Percentiles rank a stretch among this genome's conserved stretches.
phyloP scores from a whole-genome alignment of 148 eudicot species.

The Camellia japonica region DNA sequence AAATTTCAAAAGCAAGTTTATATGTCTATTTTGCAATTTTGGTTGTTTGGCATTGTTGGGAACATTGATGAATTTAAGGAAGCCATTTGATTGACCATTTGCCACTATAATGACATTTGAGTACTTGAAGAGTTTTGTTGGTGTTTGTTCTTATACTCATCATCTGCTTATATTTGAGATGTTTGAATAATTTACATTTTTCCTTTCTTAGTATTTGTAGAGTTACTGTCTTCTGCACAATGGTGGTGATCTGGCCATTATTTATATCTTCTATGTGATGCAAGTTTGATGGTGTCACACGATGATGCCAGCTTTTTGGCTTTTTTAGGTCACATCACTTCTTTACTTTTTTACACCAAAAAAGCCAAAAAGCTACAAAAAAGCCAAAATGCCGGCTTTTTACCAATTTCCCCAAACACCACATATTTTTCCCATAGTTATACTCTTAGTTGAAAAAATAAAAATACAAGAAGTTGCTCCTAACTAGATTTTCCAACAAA shows the following conservation, averaged over 20 bases:
- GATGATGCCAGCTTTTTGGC: too few species aligned
- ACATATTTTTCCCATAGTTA: not conserved
- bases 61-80: not conserved
- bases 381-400: too few species aligned
- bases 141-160: not conserved
- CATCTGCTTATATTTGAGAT: not conserved
- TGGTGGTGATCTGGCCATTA: not conserved
- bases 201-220: not conserved
- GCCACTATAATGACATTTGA: not conserved
- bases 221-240: not conserved
- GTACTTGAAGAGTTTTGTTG: not conserved
- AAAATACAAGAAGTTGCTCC: not conserved
- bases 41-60: not conserved
- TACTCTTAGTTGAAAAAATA: not conserved
- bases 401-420: too few species aligned
- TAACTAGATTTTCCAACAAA: not conserved
- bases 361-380: too few species aligned
- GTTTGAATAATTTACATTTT: not conserved
- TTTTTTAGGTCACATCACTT: too few species aligned
- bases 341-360: too few species aligned
- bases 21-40: not conserved
- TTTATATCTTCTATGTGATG: slow-evolving; percentile 1
- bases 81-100: not conserved
- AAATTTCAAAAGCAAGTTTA: slow-evolving; percentile 4
- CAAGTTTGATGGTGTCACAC: not conserved